Conservation (phyloP, 345 rosid genomes). For the Bruguiera gymnorhiza region DNA sequence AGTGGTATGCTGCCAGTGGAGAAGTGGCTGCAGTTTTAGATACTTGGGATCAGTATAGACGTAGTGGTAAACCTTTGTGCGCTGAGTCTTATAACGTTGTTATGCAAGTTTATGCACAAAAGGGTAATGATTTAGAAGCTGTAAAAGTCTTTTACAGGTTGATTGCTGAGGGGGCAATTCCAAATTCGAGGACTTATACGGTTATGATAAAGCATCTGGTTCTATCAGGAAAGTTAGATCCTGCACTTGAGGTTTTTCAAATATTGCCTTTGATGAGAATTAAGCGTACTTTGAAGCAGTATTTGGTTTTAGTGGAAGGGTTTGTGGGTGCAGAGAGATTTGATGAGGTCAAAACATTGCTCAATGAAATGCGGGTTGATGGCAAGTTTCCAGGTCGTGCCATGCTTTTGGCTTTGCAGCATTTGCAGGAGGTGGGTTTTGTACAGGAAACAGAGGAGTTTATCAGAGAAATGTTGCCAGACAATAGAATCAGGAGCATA, state of each 20-base stretch:
- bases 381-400: conserved; percentile 64
- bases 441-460: conserved; percentile 49
- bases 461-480: conserved; percentile 59
- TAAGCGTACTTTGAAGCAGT: conserved; percentile 69
- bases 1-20: conserved; percentile 53
- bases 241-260: conserved; percentile 55
- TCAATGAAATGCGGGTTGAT: conserved; percentile 60
- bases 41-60: conserved; percentile 55
- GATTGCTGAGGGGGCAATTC: conserved; percentile 67
- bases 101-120: conserved; percentile 44
- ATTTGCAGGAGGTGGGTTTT: conserved; percentile 60
- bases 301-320: conserved; percentile 48
- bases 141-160: conserved; percentile 47
- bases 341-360: conserved; percentile 48
- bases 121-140: conserved; percentile 45
- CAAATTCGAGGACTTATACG: conserved; percentile 80
- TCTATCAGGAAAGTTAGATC: conserved; percentile 49
- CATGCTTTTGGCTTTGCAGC: conserved; percentile 49
- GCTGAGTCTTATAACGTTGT: conserved; percentile 69
- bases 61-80: conserved; percentile 43
- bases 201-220: conserved; percentile 76
- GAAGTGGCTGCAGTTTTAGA: conserved; percentile 55
- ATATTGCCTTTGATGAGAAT: conserved; percentile 76
- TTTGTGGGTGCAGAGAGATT: conserved; percentile 47
- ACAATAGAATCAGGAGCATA: conserved; percentile 57